Evolutionary conservation across 495 filamentous ascomycete genomes (phyloP), one percentile per base, ranked within the genome.

Genomic region (Arthonia radiata): DNA sequence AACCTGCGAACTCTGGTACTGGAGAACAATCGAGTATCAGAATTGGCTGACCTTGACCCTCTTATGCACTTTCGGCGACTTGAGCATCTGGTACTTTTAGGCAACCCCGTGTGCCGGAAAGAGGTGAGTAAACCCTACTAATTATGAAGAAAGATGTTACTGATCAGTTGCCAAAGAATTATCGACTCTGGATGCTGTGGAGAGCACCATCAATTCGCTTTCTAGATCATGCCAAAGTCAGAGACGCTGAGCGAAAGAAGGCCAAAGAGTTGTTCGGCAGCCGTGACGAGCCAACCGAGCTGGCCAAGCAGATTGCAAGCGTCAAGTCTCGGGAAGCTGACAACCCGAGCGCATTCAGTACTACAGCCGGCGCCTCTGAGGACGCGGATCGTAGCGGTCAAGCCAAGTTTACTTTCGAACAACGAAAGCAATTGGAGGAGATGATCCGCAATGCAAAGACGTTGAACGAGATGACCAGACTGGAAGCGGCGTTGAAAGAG

Each of bases 141-240:
- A 5, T 25, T 4, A 16, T 18, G 10, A 15, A 29, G 12, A 9
- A 15, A 19, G 17, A 9, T 14, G 2, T 27, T 12, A 26, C 5
- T 43, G 32, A 37, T 12, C 8, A 13, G 4, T 7, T 23, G 1
- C 3, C 27, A 3, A 17, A 25, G n/a, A 11, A 9, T 47, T 99
- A 93, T 50, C 68, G 86, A 10, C 70, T 70, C 48, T 99, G 75
- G 73, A 50, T 90, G 19, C 64, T 99, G 40, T 93, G 74, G 75
- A 63, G 71, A 24, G 71, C 69, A 38, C 80, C 81, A 3, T 58
- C 56, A 13, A 64, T 99, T 14, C 72, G 82, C 18, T 92, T 92
- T 54, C 58, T 99, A 24, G 89, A 99, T 52, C 93, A 80, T 47
- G 61, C 67, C 29, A 89, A 86, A 50, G 78, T 94, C 17, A 89